Base-by-base conservation (phyloP, 225 moss, liverwort and hornwort species). In the Thuidium tamariscinum region DNA sequence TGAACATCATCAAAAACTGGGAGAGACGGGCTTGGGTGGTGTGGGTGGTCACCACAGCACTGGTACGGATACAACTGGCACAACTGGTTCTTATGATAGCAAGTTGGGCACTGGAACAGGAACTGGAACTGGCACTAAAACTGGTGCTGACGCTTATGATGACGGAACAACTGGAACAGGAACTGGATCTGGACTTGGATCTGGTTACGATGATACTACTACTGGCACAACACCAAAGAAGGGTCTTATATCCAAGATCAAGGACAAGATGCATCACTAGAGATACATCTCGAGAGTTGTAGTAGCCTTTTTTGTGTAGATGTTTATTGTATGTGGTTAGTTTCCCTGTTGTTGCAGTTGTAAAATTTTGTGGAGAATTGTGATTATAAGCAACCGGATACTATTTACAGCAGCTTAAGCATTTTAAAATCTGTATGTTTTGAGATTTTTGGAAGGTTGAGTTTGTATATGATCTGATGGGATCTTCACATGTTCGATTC, bases 231-330 rank as follows among this genome's bases (percentile, higher is more conserved):
- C 77, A 1, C 22, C 86, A 0, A 92, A 92, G 87, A 90, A 90
- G 62, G 87, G 90, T 2, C 12, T 92, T 0, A 52, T 92, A 0
- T 32, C 76, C 2, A 92, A 92, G 42, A 92, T 92, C 34, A 92
- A 92, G 85, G 89, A 92, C 1, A 92, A 92, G 65, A 5, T 92
- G 11, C 89, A 87, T 18, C 87, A 83, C 2, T 88, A 89, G 83
- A 80, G 9, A 4, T 9, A 44, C 9, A n/a, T n/a, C n/a, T n/a
- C 11, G 51, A 11, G 2, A 10, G 8, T n/a, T 11, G 9, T 30
- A 17, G 12, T 8, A 27, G 7, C 16, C 0, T 7, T 56, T 19
- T 46, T 65, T 22, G 10, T 61, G 18, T 18, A 26, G 10, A 82
- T 27, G 62, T 1, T 9, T 54, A n/a, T n/a, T 57, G 44, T 5